Evolutionary conservation across 1,284 basidiomycete species (phyloP).

Genomic region (Cronartium quercuum): DNA sequence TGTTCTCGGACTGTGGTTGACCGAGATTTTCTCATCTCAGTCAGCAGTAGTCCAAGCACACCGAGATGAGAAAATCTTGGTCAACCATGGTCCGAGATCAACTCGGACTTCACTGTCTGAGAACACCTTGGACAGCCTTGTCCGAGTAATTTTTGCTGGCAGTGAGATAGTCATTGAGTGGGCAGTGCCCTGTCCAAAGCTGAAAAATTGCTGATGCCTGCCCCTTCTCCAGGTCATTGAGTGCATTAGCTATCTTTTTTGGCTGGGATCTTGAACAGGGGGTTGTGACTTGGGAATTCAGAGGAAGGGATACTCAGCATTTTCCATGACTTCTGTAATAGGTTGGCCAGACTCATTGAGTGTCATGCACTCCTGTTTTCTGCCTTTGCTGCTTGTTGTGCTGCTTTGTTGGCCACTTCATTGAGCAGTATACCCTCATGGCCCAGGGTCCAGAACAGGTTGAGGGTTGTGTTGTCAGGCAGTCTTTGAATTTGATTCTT

Average conservation of each 20-base stretch:
- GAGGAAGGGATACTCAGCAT: neutral
- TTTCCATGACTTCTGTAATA: neutral
- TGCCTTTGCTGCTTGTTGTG: neutral
- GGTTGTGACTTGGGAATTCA: neutral
- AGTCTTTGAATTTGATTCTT: neutral
- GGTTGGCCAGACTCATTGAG: neutral
- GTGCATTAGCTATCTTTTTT: neutral
- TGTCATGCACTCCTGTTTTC: neutral
- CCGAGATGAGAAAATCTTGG: no score
- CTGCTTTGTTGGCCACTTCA: neutral
- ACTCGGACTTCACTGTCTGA: no score
- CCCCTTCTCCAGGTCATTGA: no score
- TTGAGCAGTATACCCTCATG: neutral
- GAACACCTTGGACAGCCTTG: no score
- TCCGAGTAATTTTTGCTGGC: no score
- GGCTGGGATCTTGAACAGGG: no score
- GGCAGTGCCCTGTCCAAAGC: neutral
- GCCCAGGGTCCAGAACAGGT: neutral
- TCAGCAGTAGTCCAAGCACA: no score
- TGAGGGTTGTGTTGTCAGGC: neutral
- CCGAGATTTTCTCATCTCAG: no score
- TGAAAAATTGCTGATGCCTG: conserved; percentile 1
- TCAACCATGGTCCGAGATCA: no score
- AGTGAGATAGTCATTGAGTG: neutral
- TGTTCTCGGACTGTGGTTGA: no score